A percentile compares a stretch with the other conserved stretches of the same genome.
Evolutionary conservation across 306 rosid species (phyloP).

Genomic region (Malus sylvestris): DNA sequence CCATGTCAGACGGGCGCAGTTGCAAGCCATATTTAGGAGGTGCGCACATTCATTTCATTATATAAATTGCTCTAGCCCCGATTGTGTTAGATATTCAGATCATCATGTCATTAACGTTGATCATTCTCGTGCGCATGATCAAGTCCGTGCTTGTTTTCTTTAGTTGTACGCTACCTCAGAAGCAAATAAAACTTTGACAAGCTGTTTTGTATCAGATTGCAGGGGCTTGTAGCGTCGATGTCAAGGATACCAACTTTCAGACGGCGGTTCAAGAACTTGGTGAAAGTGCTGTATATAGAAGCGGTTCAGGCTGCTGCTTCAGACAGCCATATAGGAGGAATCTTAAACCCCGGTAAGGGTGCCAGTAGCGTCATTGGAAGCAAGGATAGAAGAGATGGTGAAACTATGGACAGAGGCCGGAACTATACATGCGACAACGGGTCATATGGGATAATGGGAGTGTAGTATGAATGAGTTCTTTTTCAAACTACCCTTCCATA

Average conservation of each 20-base stretch:
- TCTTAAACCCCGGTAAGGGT: not conserved
- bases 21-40: conserved; percentile 81
- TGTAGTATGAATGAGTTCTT: conserved; percentile 9
- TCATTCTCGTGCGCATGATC: too few species aligned
- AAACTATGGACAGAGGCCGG: conserved; percentile 3
- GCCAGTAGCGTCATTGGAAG: conserved; percentile 7
- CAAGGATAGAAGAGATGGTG: conserved; percentile 1
- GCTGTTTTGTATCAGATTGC: conserved; percentile 35
- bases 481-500: not conserved
- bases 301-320: conserved; percentile 45
- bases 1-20: conserved; percentile 60
- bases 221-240: conserved; percentile 64
- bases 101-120: not conserved
- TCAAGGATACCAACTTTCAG: conserved; percentile 68
- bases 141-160: not conserved
- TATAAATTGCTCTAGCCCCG: not conserved
- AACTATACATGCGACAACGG: not conserved
- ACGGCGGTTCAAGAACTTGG: conserved; percentile 49
- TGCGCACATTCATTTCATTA: not conserved
- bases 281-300: conserved; percentile 59
- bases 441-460: not conserved
- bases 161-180: not conserved
- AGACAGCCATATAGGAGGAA: conserved; percentile 26
- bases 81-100: not conserved
- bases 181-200: not conserved